Base-by-base conservation (phyloP, 2,329 filamentous ascomycete genomes). In the Beauveria pseudobassiana region DNA sequence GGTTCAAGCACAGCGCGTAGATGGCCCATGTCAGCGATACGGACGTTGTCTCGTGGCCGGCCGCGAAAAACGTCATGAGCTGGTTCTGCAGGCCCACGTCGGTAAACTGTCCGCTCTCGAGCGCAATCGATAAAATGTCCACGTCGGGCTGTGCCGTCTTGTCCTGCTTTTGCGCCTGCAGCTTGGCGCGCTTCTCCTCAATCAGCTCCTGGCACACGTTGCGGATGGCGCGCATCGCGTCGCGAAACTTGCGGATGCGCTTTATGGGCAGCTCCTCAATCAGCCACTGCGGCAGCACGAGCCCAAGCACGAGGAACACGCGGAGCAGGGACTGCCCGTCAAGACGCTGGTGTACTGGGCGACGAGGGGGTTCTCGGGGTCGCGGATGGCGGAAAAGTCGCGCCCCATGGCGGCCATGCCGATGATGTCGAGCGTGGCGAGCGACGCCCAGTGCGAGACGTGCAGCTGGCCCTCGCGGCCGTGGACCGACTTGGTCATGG, bases 31-130 rank as follows among this genome's bases (percentile, higher is more conserved):
- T 88, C 70, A 95, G 79, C 20, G 89, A 82, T 1, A 86, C 82
- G 1, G 90, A 85, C 0, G 89, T 93, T 1, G 90, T 93, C 75
- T 93, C 89, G 72, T 93, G 90, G 24, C 87, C 88, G 0, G 91
- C 91, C 1, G 88, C 88, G 5, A 96, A 82, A 77, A 96, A 95
- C 0, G 90, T 96, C 90, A 96, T 95, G 71, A 95, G 83, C 74
- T 96, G 91, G 72, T 95, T 89, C 42, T 91, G 84, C n/a, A 96
- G 82, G 63, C 91, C 86, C 54, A 91, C 88, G 64, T 95, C 90
- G 14, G 77, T 82, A 74, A 96, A 95, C 6, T 80, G 85, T 52
- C 89, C 89, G 45, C 86, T 91, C 70, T 87, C 83, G 53, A 96
- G 78, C 18, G 91, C 91, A 0, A 93, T 88, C 1, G 88, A 91